These are phyloP conservation scores for Colletotrichum navitas DNA, from an alignment of 2,329 filamentous ascomycete genomes.

Conservation along the genomic window DNA sequence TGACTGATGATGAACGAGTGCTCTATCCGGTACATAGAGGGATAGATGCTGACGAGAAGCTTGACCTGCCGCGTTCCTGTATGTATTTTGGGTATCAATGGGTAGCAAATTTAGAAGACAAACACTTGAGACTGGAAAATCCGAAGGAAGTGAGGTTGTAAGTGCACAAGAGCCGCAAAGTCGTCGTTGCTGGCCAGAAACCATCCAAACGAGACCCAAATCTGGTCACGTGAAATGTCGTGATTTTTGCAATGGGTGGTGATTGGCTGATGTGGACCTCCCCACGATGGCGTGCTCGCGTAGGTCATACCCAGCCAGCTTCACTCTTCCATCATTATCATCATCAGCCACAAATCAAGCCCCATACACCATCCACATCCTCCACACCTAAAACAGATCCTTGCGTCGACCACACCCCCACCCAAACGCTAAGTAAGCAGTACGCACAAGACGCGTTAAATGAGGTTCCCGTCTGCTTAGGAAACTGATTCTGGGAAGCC, in stretches of 20 bases:
- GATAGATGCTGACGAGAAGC: slow-evolving; percentile 22
- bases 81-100: slow-evolving; percentile 32
- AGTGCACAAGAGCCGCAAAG: slow-evolving; percentile 34
- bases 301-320: background rate
- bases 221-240: slow-evolving; percentile 43
- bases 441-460: slow-evolving; percentile 25
- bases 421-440: background rate
- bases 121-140: slow-evolving; percentile 13
- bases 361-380: slow-evolving; percentile 6
- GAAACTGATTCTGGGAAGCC: background rate
- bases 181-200: slow-evolving; percentile 33
- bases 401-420: slow-evolving; percentile 17
- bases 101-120: slow-evolving; percentile 35
- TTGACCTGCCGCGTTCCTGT: slow-evolving; percentile 37
- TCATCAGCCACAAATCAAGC: slow-evolving; percentile 15
- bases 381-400: background rate
- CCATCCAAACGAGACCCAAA: slow-evolving; percentile 28
- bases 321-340: too few relatives aligned
- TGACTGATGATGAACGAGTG: slow-evolving; percentile 36
- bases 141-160: slow-evolving; percentile 34
- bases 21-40: slow-evolving; percentile 27
- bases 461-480: slow-evolving; percentile 4
- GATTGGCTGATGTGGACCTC: slow-evolving; percentile 32
- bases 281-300: slow-evolving; percentile 42
- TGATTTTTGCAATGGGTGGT: slow-evolving; percentile 39